A percentile compares a stretch with the other conserved stretches of the same genome.
phyloP scores from a whole-genome alignment of 2,329 filamentous ascomycete species.

The Phoma sp. region DNA sequence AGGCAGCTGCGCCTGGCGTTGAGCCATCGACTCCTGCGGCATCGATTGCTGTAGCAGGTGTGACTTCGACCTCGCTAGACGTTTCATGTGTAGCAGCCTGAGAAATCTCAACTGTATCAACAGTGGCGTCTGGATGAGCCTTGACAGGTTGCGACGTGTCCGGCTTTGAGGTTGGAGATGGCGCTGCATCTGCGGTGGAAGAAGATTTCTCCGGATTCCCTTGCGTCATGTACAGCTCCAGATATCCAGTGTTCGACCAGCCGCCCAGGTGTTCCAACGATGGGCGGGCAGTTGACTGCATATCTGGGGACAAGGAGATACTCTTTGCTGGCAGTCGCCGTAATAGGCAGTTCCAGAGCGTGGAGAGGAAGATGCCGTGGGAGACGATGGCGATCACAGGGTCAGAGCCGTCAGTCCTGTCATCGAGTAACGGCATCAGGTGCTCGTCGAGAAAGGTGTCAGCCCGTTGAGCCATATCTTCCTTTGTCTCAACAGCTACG shows the following conservation, averaged over 20 bases:
- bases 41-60: no score
- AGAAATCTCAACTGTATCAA: not conserved
- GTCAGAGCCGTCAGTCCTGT: conserved; percentile 34
- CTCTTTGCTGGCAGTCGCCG: conserved; percentile 59
- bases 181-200: not conserved
- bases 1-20: not conserved
- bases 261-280: conserved; percentile 63
- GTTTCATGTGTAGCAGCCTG: not conserved
- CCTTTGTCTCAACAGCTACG: conserved; percentile 70
- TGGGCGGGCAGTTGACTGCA: conserved; percentile 49
- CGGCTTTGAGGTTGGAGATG: not conserved
- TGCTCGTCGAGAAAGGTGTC: conserved; percentile 71
- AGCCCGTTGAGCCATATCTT: conserved; percentile 70
- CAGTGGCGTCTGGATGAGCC: not conserved
- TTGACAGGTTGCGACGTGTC: not conserved
- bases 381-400: conserved; percentile 72
- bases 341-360: conserved; percentile 70
- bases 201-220: not conserved
- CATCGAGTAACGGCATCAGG: conserved; percentile 64
- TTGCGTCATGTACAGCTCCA: conserved; percentile 55
- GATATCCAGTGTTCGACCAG: conserved; percentile 72
- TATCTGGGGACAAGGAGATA: conserved; percentile 54
- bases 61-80: not conserved
- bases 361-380: conserved; percentile 81
- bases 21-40: not conserved